Evolutionary conservation across 2,329 filamentous ascomycete species (phyloP).

Genomic region (Ilyonectria sp.): DNA sequence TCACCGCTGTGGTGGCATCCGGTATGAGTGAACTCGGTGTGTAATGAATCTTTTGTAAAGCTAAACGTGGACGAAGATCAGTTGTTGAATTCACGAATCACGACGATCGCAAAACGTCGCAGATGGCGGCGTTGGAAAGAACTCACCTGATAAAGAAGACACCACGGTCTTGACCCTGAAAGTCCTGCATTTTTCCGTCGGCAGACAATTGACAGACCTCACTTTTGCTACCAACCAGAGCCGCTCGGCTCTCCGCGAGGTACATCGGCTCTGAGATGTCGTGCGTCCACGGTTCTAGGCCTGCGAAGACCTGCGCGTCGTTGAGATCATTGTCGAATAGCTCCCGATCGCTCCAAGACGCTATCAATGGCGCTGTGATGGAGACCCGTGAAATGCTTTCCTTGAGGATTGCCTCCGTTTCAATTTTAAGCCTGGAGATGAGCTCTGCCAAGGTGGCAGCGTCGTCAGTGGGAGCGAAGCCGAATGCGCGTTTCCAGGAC

Average conservation of each 20-base stretch:
- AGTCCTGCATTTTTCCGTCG: not conserved
- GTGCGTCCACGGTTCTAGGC: not conserved
- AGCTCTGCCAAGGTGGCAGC: not conserved
- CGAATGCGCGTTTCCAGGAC: not conserved
- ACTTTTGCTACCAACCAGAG: not conserved
- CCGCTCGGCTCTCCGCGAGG: not conserved
- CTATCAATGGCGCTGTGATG: not conserved
- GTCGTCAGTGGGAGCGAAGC: not conserved
- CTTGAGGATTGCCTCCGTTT: not conserved
- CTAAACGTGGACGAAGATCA: not conserved
- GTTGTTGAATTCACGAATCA: too few relatives aligned
- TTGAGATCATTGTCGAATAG: not conserved
- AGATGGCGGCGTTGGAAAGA: not conserved
- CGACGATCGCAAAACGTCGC: too few relatives aligned
- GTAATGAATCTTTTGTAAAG: not conserved
- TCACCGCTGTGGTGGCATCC: not conserved
- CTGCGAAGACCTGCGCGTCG: not conserved
- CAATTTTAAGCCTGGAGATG: not conserved
- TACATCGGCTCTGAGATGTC: not conserved
- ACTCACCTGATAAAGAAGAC: conserved; percentile 9
- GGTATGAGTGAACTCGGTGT: conserved; percentile 3
- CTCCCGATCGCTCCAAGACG: not conserved
- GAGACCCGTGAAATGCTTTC: not conserved
- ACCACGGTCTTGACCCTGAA: not conserved
- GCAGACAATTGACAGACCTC: not conserved